Base-by-base conservation (phyloP, 768 basidiomycete species). In the Chiua virens region DNA sequence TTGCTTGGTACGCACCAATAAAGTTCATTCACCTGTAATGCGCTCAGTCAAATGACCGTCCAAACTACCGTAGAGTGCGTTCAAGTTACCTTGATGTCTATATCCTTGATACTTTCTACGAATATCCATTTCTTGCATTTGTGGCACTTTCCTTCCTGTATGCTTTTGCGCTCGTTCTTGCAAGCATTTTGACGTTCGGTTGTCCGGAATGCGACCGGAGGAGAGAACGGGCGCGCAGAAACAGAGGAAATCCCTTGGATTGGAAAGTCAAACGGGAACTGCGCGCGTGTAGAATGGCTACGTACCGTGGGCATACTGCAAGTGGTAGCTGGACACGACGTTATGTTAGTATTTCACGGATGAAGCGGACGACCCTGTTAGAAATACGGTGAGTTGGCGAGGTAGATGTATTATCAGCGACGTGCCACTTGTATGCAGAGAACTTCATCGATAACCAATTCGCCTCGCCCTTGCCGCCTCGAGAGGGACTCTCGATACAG, bases 371-470 rank as follows among this genome's bases (percentile, higher is more conserved):
- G 41, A 57, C 68, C 53, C 67, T 70, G 45, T 55, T 21, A 37
- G 18, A 43, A 36, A 21, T 11, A 6, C 37, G 10, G 42, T 56
- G 18, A 55, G 53, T 18, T n/a, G 20, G 39, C n/a, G 39, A 48
- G 39, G 14, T 28, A 14, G n/a, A 21, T 34, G 45, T 27, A n/a
- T 8, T 25, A 20, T 36, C 17, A 36, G 17, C 40, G 21, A 75
- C 79, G 15, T 52, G 85, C 86, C 73, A 89, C 88, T 91, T 90
- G 73, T 83, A 90, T 18, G 89, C 89, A 14, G 85, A 87, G 61
- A 86, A 84, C 58, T 90, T 90, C 80, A 83, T 89, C 3, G 82
- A 79, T 30, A 89, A 67, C 89, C 90, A 92, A 23, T 85, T 53
- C 35, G 76, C 75, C 58, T 79, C 81, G 3, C 79, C 79, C 49